Percentiles rank a stretch among this genome's conserved stretches.
phyloP scores from a whole-genome alignment of 1,284 basidiomycete genomes.

The Microbotryum violaceum region DNA sequence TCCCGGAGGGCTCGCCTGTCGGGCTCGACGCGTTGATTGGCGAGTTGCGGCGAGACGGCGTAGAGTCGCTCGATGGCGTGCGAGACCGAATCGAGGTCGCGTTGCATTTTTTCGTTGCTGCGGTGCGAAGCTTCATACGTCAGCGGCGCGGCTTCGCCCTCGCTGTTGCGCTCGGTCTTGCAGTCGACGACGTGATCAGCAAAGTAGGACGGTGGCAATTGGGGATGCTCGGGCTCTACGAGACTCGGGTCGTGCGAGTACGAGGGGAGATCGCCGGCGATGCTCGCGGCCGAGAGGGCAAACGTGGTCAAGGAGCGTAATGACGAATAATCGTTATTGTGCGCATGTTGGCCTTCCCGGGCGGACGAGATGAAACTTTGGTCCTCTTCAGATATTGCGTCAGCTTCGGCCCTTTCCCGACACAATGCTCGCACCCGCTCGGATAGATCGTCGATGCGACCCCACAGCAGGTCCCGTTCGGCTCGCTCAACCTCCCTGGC shows the following conservation, averaged over 20 bases:
- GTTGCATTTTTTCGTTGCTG: conserved; percentile 58
- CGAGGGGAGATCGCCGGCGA: conserved; percentile 11
- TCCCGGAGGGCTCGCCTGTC: conserved; percentile 28
- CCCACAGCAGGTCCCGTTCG: conserved; percentile 63
- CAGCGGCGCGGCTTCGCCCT: not conserved
- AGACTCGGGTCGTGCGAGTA: conserved; percentile 13
- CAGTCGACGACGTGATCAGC: not conserved
- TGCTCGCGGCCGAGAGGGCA: not conserved
- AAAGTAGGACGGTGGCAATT: conserved; percentile 24
- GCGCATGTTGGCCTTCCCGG: no score
- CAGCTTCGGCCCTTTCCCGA: conserved; percentile 38
- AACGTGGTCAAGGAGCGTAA: no score
- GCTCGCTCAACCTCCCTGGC: conserved; percentile 32
- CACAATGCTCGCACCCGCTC: conserved; percentile 60
- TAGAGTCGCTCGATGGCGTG: conserved; percentile 79
- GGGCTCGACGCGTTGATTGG: conserved; percentile 71
- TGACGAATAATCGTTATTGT: no score
- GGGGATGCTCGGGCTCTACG: not conserved
- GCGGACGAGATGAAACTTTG: not conserved
- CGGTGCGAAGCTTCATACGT: conserved; percentile 10
- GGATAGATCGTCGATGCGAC: conserved; percentile 60
- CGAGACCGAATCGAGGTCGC: conserved; percentile 73
- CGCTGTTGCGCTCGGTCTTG: not conserved
- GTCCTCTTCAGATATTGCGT: not conserved
- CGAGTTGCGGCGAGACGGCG: conserved; percentile 68